Conservation (phyloP, 257 asterid genomes). For the Ballota nigra region DNA sequence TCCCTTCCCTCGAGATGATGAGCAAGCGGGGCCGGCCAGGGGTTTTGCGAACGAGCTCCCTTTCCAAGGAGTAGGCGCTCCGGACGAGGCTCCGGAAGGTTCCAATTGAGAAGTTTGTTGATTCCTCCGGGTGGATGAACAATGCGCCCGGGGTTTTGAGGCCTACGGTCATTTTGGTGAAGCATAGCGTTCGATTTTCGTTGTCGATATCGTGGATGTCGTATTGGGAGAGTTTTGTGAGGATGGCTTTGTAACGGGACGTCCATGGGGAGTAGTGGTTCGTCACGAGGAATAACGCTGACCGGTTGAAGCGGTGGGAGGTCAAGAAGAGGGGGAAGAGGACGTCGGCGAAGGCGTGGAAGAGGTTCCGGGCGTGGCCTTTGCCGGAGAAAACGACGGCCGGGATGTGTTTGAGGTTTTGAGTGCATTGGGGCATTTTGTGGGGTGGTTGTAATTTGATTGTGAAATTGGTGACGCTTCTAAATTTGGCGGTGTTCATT, state of each 20-base stretch:
- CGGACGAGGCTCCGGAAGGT: conserved; percentile 43
- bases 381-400: conserved; percentile 56
- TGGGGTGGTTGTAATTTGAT: not conserved
- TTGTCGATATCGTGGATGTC: conserved; percentile 40
- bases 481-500: conserved; percentile 25
- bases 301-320: conserved; percentile 33
- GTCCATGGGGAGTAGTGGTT: conserved; percentile 33
- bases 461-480: not conserved
- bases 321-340: conserved; percentile 52
- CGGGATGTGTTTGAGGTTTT: conserved; percentile 24
- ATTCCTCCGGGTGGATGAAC: conserved; percentile 27
- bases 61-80: conserved; percentile 33
- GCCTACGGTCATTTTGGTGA: conserved; percentile 43
- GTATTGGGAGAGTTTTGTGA: conserved; percentile 37
- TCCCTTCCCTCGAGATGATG: conserved; percentile 37
- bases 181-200: conserved; percentile 38
- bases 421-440: conserved; percentile 38
- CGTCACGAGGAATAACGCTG: conserved; percentile 38
- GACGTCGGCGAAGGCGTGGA: conserved; percentile 60
- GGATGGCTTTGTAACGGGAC: conserved; percentile 24
- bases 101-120: conserved; percentile 24
- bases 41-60: not conserved
- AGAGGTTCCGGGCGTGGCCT: conserved; percentile 48
- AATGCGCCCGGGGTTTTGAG: conserved; percentile 39
- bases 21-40: conserved; percentile 38